Percentiles rank a stretch among this genome's conserved stretches.
Evolutionary conservation across 2,329 filamentous ascomycete genomes (phyloP).

Genomic region (Aspergillus tanneri): DNA sequence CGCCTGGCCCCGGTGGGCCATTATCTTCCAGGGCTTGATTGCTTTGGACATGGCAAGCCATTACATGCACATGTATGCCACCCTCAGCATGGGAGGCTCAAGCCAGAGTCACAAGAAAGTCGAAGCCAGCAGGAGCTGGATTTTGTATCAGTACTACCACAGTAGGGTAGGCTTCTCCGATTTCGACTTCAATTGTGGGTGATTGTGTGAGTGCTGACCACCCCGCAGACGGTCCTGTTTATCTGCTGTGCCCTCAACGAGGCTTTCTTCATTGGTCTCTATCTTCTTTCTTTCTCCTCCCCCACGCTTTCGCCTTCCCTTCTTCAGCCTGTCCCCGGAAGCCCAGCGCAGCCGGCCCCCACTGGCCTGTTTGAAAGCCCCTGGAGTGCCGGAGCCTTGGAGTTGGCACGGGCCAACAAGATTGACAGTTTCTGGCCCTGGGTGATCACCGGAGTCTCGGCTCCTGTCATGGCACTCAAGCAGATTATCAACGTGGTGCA

Average conservation of each 20-base stretch:
- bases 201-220: slow-evolving; percentile 11
- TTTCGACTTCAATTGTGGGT: no score
- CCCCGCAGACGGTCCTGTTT: slow-evolving; percentile 77
- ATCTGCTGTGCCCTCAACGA: slow-evolving; percentile 88
- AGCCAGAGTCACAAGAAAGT: slow-evolving; percentile 89
- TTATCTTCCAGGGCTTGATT: slow-evolving; percentile 91
- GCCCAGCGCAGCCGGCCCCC: slow-evolving; percentile 66
- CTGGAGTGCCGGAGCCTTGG: slow-evolving; percentile 87
- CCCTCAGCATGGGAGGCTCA: slow-evolving; percentile 78
- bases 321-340: slow-evolving; percentile 60
- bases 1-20: slow-evolving; percentile 90
- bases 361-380: slow-evolving; percentile 80
- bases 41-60: slow-evolving; percentile 91
- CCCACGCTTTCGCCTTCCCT: slow-evolving; percentile 85
- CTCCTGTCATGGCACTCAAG: slow-evolving; percentile 86
- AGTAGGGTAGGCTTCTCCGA: slow-evolving; percentile 71
- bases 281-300: slow-evolving; percentile 94
- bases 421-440: slow-evolving; percentile 74
- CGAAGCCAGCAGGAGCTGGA: slow-evolving; percentile 79
- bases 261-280: slow-evolving; percentile 95
- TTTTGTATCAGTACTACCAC: slow-evolving; percentile 94
- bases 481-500: slow-evolving; percentile 94
- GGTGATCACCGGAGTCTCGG: slow-evolving; percentile 77
- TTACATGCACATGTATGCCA: slow-evolving; percentile 99
- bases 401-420: slow-evolving; percentile 92